Evolutionary conservation across 2,329 filamentous ascomycete genomes (phyloP).

Genomic region (Hypoxylon sp.): DNA sequence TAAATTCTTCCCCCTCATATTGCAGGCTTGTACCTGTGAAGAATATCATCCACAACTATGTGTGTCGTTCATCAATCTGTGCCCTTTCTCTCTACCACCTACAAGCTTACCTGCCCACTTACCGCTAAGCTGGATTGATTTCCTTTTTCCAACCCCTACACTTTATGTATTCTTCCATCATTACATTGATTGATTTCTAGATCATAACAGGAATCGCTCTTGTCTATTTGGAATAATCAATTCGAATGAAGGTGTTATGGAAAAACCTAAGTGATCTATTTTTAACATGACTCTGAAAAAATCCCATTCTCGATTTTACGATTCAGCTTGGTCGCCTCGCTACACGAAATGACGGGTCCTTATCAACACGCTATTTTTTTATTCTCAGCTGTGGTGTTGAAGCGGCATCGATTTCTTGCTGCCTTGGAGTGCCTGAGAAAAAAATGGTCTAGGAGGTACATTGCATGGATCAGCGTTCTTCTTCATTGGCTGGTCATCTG

Average conservation of each 20-base stretch:
- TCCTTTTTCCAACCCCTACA: constrained; percentile 12
- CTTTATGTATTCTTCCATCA: constrained; percentile 25
- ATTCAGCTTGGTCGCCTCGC: constrained; percentile 24
- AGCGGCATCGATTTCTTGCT: constrained; percentile 35
- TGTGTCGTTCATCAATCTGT: constrained; percentile 23
- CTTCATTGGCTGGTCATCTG: constrained; percentile 35
- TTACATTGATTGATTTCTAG: constrained; percentile 18
- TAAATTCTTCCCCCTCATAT: constrained; percentile 43
- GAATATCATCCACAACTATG: constrained; percentile 40
- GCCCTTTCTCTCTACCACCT: constrained; percentile 25
- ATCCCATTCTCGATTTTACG: constrained; percentile 12
- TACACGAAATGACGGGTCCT: constrained; percentile 23
- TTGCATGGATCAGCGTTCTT: constrained; percentile 18
- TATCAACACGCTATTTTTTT: constrained; percentile 22
- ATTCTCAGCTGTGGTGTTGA: constrained; percentile 33
- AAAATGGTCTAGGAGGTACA: constrained; percentile 35
- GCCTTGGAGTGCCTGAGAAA: constrained; percentile 26
- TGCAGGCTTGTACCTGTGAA: constrained; percentile 42
- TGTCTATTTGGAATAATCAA: constrained; percentile 16
- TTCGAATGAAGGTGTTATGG: neutral
- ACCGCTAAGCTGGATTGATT: constrained; percentile 28
- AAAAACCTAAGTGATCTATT: constrained; percentile 9
- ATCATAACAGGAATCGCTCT: constrained; percentile 11
- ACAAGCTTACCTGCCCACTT: constrained; percentile 6
- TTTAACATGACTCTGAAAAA: constrained; percentile 15